Evolutionary conservation across 176 grass and related monocot genomes (phyloP), one percentile per base, ranked within the genome.

Genomic region (Paspalum vaginatum): DNA sequence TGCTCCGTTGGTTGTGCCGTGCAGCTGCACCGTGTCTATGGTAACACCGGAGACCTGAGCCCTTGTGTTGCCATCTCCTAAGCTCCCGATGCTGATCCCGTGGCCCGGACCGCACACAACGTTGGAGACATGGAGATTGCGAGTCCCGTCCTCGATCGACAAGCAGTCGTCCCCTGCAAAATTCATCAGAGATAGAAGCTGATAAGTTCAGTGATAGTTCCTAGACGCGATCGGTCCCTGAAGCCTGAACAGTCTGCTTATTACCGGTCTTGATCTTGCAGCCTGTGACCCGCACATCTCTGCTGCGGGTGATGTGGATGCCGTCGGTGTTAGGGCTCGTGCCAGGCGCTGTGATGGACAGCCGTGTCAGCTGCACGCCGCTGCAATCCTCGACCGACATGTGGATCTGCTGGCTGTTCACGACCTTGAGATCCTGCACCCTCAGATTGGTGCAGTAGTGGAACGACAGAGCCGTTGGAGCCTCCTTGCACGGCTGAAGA

Each of bases 401-500:
- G 51, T 91, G 88, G 2, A 91, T 91, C 6, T 91, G 88, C 0
- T 91, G 89, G 24, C 80, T 90, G 48, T 90, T 79, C 1, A 78
- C 39, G 0, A 90, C 38, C 2, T 67, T 81, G 4, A 90, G 64
- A 26, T 78, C 37, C 3, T 79, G 15, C 6, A 87, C 79, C 11
- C 21, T 79, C 24, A 91, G 2, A 8, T 51, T 80, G 0, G 3
- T 58, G 69, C 89, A 88, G 24, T 1, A 54, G 24, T 91, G 59
- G 16, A 91, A 84, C 4, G 68, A 69, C 18, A 88, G 0, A 5
- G 83, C 66, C 2, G 94, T 93, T 3, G 94, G 94, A n/a, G 91
- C 94, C 16, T 58, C 69, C 25, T 75, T 89, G 88, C 94, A 97
- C 0, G 94, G 83, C 92, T 91, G 88, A 3, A 63, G 22, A 72